Percentiles rank a stretch among this genome's conserved stretches.
Evolutionary conservation across 140 eudicot species (phyloP).

Genomic region (Flaveria floridana): DNA sequence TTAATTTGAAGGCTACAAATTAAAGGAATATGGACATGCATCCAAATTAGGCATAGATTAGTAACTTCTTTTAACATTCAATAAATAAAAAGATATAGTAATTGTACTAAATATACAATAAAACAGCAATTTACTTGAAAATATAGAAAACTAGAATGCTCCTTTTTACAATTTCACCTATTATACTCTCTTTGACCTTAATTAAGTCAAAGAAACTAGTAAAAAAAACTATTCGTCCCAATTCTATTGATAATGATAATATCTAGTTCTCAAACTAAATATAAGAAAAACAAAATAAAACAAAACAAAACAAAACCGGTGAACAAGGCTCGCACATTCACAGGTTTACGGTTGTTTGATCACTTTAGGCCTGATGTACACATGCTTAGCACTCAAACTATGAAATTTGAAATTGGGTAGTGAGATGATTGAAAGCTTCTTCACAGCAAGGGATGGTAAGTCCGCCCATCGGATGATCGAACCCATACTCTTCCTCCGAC

Average conservation of each 20-base stretch:
- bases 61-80: not conserved
- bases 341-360: no score
- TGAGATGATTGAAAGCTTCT: slow-evolving; percentile 31
- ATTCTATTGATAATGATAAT: slow-evolving; percentile 9
- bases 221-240: slow-evolving; percentile 13
- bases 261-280: slow-evolving; percentile 5
- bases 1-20: not conserved
- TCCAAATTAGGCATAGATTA: not conserved
- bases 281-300: not conserved
- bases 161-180: slow-evolving; percentile 31
- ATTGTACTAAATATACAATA: not conserved
- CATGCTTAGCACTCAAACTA: slow-evolving; percentile 5
- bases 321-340: no score
- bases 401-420: slow-evolving; percentile 22
- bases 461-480: slow-evolving; percentile 42
- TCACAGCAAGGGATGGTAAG: slow-evolving; percentile 38
- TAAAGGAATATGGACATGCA: not conserved
- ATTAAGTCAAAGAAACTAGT: not conserved
- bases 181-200: not conserved
- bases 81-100: not conserved
- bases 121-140: not conserved
- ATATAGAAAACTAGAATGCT: slow-evolving; percentile 11
- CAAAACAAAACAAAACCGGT: no score
- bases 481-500: slow-evolving; percentile 40
- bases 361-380: no score